Base-by-base conservation (phyloP, 805 yeast genomes). In the Saturnispora halmiae region DNA sequence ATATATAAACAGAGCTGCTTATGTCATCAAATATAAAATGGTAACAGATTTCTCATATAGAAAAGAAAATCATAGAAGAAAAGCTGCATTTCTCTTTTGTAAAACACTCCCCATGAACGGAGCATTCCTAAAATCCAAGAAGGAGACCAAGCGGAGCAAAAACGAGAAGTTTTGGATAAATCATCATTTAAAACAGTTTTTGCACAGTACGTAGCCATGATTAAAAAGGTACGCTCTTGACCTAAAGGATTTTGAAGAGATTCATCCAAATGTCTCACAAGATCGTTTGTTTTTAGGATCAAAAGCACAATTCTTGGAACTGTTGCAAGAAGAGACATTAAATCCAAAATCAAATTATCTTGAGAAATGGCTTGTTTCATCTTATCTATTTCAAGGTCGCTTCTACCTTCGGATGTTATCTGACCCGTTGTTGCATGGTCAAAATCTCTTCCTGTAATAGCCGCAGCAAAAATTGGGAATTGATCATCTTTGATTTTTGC, bases 391-490 rank as follows among this genome's bases (percentile, higher is more conserved):
- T 92, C 99, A 1, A 66, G 69, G 0, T 70, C 66, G 16, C 73
- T 62, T 39, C 96, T 69, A 0, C 61, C 55, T 24, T 70, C 60
- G 11, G 70, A 63, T 7, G 33, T 20, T 14, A 82, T 69, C 46
- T 83, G 81, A 39, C 80, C 77, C 46, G 71, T 70, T 40, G 82
- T 55, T 0, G 94, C 90, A 41, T 77, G 75, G 16, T 81, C 77
- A 19, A 82, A 83, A 51, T 88, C 94, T 43, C 99, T 68, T 1
- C 98, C 99, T 0, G 98, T 92, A 32, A 92, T 79, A 2, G 97
- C 96, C 1, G 95, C 87, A 1, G 94, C 83, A 56, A 92, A 82
- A 10, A 92, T 65, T 18, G 82, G 81, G 62, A 88, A 86, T 52
- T 85, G 83, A 6, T 77, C 79, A 22, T 82, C 90, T 28, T 64